Evolutionary conservation across 1,284 basidiomycete species (phyloP).

Genomic region (Singerocomus inundabilis): DNA sequence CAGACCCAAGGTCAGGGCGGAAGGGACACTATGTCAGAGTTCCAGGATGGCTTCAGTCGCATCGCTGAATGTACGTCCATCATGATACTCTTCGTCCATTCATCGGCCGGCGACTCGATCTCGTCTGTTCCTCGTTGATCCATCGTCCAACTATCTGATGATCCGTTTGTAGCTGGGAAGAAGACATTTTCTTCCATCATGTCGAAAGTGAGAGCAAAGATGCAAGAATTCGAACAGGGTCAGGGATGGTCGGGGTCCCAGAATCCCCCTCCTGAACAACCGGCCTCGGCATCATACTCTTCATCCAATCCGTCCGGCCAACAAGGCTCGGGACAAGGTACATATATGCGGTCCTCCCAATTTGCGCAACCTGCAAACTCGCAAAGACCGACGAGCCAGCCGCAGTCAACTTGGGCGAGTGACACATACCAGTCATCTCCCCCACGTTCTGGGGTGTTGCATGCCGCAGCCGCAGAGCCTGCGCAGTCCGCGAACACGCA

Average conservation of each 20-base stretch:
- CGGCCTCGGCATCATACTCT: not conserved
- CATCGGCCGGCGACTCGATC: not conserved
- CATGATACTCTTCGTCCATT: not conserved
- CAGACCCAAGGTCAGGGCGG: slow-evolving; percentile 22
- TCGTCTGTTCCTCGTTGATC: not conserved
- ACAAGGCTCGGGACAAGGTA: slow-evolving; percentile 3
- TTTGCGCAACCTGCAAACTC: not conserved
- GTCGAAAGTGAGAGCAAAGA: slow-evolving; percentile 75
- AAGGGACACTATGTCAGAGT: slow-evolving; percentile 58
- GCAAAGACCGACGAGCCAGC: slow-evolving; percentile 4
- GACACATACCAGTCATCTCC: slow-evolving; percentile 12
- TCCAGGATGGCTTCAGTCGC: slow-evolving; percentile 69
- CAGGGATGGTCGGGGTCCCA: slow-evolving; percentile 28
- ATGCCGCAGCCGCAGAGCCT: slow-evolving; percentile 3
- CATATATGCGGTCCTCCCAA: slow-evolving; percentile 8
- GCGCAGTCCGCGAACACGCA: slow-evolving; percentile 6
- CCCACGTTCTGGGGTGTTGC: slow-evolving; percentile 16
- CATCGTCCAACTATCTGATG: not conserved
- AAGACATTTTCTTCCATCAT: slow-evolving; percentile 70
- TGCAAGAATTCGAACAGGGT: slow-evolving; percentile 68
- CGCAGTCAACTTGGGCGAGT: not conserved
- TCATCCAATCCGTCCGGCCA: not conserved
- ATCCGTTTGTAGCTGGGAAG: slow-evolving; percentile 57
- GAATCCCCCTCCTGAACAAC: slow-evolving; percentile 1
- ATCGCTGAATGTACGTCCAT: slow-evolving; percentile 66